Percentiles rank a stretch among this genome's conserved stretches.
Evolutionary conservation across 208 protist species (phyloP).

Genomic region (Trypanosoma lewisi): DNA sequence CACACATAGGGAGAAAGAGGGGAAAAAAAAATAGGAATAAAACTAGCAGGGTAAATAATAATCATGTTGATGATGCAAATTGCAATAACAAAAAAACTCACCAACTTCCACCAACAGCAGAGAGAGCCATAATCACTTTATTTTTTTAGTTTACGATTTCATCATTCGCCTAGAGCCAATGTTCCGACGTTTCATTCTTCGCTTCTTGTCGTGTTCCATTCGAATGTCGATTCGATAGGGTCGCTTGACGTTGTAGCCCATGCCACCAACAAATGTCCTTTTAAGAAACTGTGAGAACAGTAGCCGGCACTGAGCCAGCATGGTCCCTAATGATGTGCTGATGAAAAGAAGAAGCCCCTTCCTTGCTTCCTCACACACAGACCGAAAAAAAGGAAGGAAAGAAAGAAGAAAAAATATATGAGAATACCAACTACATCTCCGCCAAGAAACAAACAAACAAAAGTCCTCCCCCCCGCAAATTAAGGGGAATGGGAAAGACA

Average conservation of each 20-base stretch:
- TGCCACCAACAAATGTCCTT: conserved; percentile 70
- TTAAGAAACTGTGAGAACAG: conserved; percentile 66
- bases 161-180: conserved; percentile 77
- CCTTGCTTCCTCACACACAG: too few species aligned
- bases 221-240: conserved; percentile 82
- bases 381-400: conserved; percentile 10
- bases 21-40: conserved; percentile 12
- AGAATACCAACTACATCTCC: not conserved
- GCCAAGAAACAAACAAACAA: too few species aligned
- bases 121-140: too few species aligned
- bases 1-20: not conserved
- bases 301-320: conserved; percentile 39
- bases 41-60: not conserved
- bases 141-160: conserved; percentile 78
- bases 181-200: conserved; percentile 61
- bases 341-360: not conserved
- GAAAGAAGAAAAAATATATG: not conserved
- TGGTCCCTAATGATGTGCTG: not conserved
- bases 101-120: not conserved
- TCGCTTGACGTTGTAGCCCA: conserved; percentile 77
- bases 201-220: conserved; percentile 87
- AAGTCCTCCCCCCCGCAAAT: too few species aligned
- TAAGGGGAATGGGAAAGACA: too few species aligned
- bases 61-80: not conserved
- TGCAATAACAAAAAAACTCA: conserved; percentile 5